These are phyloP conservation scores for Sextonia rubra DNA, from an alignment of 164 flowering plant species.

Conservation along the genomic window DNA sequence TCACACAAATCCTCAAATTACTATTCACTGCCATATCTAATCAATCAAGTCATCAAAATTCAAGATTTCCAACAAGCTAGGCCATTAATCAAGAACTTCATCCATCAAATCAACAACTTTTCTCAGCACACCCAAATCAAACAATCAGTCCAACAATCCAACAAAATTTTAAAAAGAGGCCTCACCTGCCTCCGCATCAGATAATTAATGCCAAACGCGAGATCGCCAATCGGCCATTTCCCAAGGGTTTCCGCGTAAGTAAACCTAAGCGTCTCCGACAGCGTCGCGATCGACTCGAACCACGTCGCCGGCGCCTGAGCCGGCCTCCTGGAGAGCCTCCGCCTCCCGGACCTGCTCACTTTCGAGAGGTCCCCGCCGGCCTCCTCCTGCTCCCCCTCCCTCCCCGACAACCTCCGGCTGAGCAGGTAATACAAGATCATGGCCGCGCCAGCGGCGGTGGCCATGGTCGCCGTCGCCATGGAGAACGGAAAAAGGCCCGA, in stretches of 20 bases:
- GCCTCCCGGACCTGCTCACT: conserved; percentile 31
- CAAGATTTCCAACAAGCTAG: not conserved
- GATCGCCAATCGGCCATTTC: conserved; percentile 94
- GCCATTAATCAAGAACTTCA: not conserved
- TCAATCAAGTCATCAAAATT: too few relatives aligned
- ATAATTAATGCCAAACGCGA: conserved; percentile 95
- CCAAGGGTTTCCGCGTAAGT: conserved; percentile 93
- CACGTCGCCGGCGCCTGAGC: conserved; percentile 93
- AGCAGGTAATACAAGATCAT: conserved; percentile 43
- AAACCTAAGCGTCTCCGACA: conserved; percentile 84
- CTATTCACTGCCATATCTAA: too few relatives aligned
- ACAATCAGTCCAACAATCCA: not conserved
- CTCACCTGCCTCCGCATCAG: conserved; percentile 77
- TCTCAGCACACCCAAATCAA: not conserved
- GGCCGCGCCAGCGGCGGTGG: conserved; percentile 67
- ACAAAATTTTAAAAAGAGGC: not conserved
- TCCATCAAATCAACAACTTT: too few relatives aligned
- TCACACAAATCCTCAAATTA: too few relatives aligned
- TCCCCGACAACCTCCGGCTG: conserved; percentile 30
- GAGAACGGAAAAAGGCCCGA: not conserved
- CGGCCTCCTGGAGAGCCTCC: conserved; percentile 46
- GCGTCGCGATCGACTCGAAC: conserved; percentile 64
- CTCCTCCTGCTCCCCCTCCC: conserved; percentile 22
- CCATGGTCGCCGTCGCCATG: conserved; percentile 70
- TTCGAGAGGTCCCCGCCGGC: conserved; percentile 22